phyloP scores from a whole-genome alignment of 495 filamentous ascomycete genomes.

The Aspergillus coremiiformis region DNA sequence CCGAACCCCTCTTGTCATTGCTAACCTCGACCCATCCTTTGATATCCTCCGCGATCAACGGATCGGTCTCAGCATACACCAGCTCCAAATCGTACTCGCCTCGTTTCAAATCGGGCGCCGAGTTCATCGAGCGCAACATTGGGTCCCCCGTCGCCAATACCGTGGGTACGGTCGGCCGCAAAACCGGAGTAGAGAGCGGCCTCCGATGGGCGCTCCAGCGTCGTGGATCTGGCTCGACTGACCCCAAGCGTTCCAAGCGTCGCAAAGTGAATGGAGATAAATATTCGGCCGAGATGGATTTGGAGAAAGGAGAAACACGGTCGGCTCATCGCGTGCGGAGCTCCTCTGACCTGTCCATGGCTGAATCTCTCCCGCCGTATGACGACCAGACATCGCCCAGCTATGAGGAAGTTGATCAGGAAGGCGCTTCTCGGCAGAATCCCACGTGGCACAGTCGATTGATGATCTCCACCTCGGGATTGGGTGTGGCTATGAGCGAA shows the following conservation, averaged over 20 bases:
- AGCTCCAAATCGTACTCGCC: slow-evolving; percentile 82
- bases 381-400: slow-evolving; percentile 65
- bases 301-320: slow-evolving; percentile 28
- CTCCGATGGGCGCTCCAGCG: slow-evolving; percentile 66
- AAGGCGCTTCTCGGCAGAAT: slow-evolving; percentile 27
- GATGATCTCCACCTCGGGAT: slow-evolving; percentile 73
- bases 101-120: slow-evolving; percentile 71
- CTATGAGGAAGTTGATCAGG: slow-evolving; percentile 49
- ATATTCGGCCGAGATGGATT: slow-evolving; percentile 29
- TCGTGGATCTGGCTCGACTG: slow-evolving; percentile 26
- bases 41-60: slow-evolving; percentile 71
- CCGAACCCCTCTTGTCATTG: slow-evolving; percentile 72
- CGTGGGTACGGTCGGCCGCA: slow-evolving; percentile 69
- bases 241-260: slow-evolving; percentile 52
- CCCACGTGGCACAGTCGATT: slow-evolving; percentile 68
- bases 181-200: slow-evolving; percentile 76
- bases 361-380: slow-evolving; percentile 71
- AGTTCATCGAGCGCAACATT: slow-evolving; percentile 78
- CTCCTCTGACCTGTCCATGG: slow-evolving; percentile 42
- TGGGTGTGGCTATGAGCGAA: slow-evolving; percentile 82
- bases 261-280: slow-evolving; percentile 48
- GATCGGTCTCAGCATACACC: slow-evolving; percentile 72
- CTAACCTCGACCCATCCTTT: slow-evolving; percentile 73
- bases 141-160: slow-evolving; percentile 73
- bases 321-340: slow-evolving; percentile 23